phyloP scores from a whole-genome alignment of 805 yeast species.

The Hanseniaspora thailandica region DNA sequence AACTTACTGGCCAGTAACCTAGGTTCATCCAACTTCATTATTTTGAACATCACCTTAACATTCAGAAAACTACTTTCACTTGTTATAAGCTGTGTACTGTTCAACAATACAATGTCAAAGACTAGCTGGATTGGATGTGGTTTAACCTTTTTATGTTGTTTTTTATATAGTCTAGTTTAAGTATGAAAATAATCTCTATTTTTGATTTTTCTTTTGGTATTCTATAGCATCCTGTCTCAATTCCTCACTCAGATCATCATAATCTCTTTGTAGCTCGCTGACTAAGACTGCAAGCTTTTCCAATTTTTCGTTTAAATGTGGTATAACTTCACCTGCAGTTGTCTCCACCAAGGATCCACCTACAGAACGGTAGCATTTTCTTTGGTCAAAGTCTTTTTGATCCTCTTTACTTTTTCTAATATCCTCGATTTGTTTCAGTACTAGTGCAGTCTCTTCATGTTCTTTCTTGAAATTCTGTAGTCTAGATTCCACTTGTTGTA shows the following conservation, averaged over 20 bases:
- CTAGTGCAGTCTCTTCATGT: constrained; percentile 40
- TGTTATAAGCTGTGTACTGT: constrained; percentile 42
- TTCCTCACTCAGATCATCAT: constrained; percentile 14
- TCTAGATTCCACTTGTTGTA: constrained; percentile 30
- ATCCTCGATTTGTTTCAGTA: constrained; percentile 43
- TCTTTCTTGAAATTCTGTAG: constrained; percentile 39
- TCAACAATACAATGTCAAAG: constrained; percentile 35
- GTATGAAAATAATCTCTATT: background rate
- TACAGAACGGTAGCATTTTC: constrained; percentile 84
- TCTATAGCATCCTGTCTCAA: constrained; percentile 14
- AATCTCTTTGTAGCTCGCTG: constrained; percentile 7
- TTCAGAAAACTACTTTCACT: constrained; percentile 49
- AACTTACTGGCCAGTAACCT: constrained; percentile 42
- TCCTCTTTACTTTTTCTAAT: constrained; percentile 22
- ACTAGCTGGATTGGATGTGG: constrained; percentile 38
- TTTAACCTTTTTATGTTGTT: constrained; percentile 40
- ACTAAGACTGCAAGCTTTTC: constrained; percentile 30
- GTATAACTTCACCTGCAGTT: constrained; percentile 62
- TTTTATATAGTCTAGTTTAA: constrained; percentile 8
- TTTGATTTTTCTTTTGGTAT: constrained; percentile 2
- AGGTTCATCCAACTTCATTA: background rate
- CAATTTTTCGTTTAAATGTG: constrained; percentile 46
- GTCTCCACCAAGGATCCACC: constrained; percentile 86
- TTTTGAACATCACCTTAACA: constrained; percentile 2
- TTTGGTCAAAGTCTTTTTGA: constrained; percentile 32